Evolutionary conservation across 177 flowering plant species (phyloP).

Genomic region (Vitis hybrid): DNA sequence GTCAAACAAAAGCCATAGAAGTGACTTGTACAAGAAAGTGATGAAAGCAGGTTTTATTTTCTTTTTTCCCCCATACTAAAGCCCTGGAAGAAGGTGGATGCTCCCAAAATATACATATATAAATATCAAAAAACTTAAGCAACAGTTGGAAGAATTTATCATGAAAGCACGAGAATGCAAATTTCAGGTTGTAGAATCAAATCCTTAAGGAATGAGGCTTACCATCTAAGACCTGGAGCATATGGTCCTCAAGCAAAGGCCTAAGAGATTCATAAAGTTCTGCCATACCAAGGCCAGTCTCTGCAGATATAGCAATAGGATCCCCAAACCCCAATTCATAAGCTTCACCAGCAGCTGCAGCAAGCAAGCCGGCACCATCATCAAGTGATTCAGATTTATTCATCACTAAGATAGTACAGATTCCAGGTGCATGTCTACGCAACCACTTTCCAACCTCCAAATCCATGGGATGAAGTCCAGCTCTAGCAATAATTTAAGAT

Average conservation of each 20-base stretch:
- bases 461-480: slow-evolving; percentile 88
- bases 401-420: slow-evolving; percentile 66
- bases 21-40: no score
- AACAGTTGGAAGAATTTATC: no score
- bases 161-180: no score
- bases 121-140: no score
- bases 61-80: no score
- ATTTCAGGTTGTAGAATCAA: no score
- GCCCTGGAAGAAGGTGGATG: no score
- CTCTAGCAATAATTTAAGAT: slow-evolving; percentile 33
- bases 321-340: slow-evolving; percentile 86
- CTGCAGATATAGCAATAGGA: slow-evolving; percentile 91
- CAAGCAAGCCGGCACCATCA: slow-evolving; percentile 55
- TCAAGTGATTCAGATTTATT: slow-evolving; percentile 87
- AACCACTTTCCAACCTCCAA: slow-evolving; percentile 93
- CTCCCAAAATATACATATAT: no score
- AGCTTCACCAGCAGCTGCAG: slow-evolving; percentile 70
- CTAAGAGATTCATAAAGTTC: slow-evolving; percentile 68
- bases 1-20: no score
- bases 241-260: slow-evolving; percentile 71
- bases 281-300: slow-evolving; percentile 89
- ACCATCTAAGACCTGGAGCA: slow-evolving; percentile 54
- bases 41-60: no score
- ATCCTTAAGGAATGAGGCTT: slow-evolving; percentile 12
- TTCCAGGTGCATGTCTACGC: slow-evolving; percentile 76